Conservation (phyloP, 1,284 basidiomycete genomes). For the Paramarasmius palmivorus region DNA sequence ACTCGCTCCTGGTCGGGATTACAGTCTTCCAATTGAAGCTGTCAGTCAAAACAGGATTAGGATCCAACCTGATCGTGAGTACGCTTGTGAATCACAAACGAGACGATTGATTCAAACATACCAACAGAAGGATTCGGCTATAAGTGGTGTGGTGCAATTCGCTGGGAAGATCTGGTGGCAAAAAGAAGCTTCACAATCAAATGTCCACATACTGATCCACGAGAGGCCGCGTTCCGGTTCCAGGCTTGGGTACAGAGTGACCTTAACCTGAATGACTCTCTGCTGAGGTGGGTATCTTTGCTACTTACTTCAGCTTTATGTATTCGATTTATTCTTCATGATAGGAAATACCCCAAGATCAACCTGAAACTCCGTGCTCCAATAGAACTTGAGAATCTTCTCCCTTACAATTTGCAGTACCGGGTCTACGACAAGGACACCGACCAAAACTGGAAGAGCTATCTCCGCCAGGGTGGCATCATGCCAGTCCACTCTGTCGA, state of each 20-base stretch:
- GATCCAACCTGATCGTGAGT: constrained; percentile 90
- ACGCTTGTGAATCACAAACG: constrained; percentile 10
- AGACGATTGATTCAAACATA: background rate
- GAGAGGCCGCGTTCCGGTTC: constrained; percentile 93
- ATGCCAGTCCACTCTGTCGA: constrained; percentile 99
- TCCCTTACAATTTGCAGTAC: constrained; percentile 96
- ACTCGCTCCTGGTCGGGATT: constrained; percentile 86
- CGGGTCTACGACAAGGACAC: constrained; percentile 96
- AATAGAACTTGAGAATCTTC: constrained; percentile 93
- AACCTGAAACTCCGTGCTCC: constrained; percentile 91
- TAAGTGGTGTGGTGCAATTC: constrained; percentile 88
- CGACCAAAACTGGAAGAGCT: constrained; percentile 91
- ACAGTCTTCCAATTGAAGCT: constrained; percentile 89
- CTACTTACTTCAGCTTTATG: background rate
- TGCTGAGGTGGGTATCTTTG: constrained; percentile 48
- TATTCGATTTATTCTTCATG: background rate
- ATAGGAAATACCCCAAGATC: constrained; percentile 83
- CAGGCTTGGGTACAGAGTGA: constrained; percentile 91
- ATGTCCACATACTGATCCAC: constrained; percentile 81
- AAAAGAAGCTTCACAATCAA: constrained; percentile 80
- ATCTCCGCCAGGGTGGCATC: constrained; percentile 89
- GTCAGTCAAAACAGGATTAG: constrained; percentile 85
- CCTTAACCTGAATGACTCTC: constrained; percentile 51
- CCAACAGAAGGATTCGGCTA: constrained; percentile 88
- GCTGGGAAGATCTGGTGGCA: constrained; percentile 90